A percentile compares a stretch with the other conserved stretches of the same genome.
Conservation (phyloP, 805 yeast genomes). For the Wickerhamiella shivajii region DNA sequence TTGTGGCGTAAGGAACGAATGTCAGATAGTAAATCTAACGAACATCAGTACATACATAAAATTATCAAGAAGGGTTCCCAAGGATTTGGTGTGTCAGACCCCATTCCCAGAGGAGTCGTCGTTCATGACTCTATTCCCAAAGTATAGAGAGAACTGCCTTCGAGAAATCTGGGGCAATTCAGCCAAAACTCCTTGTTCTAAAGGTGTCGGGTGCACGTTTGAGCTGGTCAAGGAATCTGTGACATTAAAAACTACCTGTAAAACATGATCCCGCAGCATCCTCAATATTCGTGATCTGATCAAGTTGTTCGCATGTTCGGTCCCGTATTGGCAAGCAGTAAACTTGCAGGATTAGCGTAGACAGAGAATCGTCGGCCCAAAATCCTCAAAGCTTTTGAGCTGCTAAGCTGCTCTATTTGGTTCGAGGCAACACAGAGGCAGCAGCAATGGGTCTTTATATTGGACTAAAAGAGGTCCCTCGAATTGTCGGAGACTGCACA, state of each 20-base stretch:
- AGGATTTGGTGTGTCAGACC: slow-evolving; percentile 71
- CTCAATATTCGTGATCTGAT: slow-evolving; percentile 90
- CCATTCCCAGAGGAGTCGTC: slow-evolving; percentile 94
- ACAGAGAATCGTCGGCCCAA: slow-evolving; percentile 96
- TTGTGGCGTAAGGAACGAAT: neutral
- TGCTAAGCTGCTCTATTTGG: slow-evolving; percentile 89
- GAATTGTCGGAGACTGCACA: slow-evolving; percentile 98
- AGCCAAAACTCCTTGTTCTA: slow-evolving; percentile 54
- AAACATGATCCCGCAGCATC: slow-evolving; percentile 87
- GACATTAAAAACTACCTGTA: slow-evolving; percentile 95
- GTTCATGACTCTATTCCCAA: slow-evolving; percentile 89
- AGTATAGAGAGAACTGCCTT: slow-evolving; percentile 83
- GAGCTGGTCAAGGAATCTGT: slow-evolving; percentile 93
- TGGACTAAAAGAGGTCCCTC: slow-evolving; percentile 80
- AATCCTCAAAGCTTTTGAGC: slow-evolving; percentile 87
- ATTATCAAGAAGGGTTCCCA: slow-evolving; percentile 63
- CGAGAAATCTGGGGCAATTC: slow-evolving; percentile 90
- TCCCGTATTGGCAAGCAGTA: slow-evolving; percentile 92
- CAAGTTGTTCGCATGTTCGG: slow-evolving; percentile 86
- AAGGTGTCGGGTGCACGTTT: slow-evolving; percentile 67
- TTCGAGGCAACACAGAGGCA: slow-evolving; percentile 95
- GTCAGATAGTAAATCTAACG: neutral
- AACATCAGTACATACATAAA: neutral
- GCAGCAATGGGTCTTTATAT: slow-evolving; percentile 93
- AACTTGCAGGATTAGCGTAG: slow-evolving; percentile 89